These are phyloP conservation scores for Geranium brycei DNA, from an alignment of 345 rosid genomes.

Conservation along the genomic window DNA sequence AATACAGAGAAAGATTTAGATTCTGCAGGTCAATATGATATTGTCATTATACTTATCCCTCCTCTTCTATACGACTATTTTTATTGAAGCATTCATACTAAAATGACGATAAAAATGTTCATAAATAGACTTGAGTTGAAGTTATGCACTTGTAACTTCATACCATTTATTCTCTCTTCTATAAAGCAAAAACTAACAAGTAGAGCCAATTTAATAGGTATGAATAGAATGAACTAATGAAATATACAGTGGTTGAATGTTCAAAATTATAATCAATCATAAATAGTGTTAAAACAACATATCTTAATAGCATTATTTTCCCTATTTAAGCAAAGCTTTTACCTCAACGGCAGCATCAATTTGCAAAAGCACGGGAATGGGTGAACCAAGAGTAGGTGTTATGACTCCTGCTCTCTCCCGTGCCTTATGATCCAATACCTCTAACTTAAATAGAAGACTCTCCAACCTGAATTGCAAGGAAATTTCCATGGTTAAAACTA, in stretches of 20 bases:
- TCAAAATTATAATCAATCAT: not conserved
- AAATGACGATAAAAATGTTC: not conserved
- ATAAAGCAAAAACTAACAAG: not conserved
- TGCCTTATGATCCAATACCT: slow-evolving; percentile 94
- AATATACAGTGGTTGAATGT: not conserved
- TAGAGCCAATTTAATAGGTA: not conserved
- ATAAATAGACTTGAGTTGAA: not conserved
- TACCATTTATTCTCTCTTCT: not conserved
- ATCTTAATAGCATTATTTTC: not conserved
- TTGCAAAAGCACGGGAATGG: slow-evolving; percentile 75
- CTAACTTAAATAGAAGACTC: slow-evolving; percentile 67
- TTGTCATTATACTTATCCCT: not conserved
- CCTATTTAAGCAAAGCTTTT: slow-evolving; percentile 17
- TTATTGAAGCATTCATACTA: not conserved
- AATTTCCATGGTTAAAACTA: not conserved
- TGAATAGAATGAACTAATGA: no score
- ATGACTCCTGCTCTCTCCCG: slow-evolving; percentile 94
- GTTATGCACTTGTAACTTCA: not conserved
- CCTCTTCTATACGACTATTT: not conserved
- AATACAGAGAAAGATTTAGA: not conserved
- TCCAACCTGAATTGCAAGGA: slow-evolving; percentile 48
- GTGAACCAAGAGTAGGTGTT: slow-evolving; percentile 66
- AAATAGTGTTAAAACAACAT: not conserved
- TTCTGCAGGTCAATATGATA: not conserved
- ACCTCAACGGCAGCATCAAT: slow-evolving; percentile 85